Base-by-base conservation (phyloP, 495 filamentous ascomycete species). In the Xylaria nigripes region DNA sequence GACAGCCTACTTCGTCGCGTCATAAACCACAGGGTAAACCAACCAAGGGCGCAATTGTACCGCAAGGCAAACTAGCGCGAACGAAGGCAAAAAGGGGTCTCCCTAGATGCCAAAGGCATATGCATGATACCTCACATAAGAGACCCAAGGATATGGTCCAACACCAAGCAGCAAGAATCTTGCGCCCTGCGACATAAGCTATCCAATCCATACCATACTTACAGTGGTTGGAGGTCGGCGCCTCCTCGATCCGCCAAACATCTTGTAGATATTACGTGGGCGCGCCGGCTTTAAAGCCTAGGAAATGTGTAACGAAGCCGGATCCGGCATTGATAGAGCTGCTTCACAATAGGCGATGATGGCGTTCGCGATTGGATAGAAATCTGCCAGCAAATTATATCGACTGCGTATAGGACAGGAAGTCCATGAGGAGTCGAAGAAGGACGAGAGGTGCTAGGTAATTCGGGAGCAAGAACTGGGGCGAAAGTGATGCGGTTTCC, bases 171-270 rank as follows among this genome's bases (percentile, higher is more conserved):
- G 13, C 32, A 36, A 30, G 27, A 10, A 30, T 10, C 10, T 30
- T n/a, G 32, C 21, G n/a, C 21, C 16, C 22, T 30, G 3, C 16
- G 9, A 51, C 25, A 30, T 51, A 22, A 12, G 38, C 36, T 3
- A 30, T 23, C 16, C 18, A 12, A 6, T 7, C 2, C 5, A 34
- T 42, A 45, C 23, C 1, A 12, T 63, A 73, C 73, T 72, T 75
- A 76, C 73, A 66, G 62, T 67, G 59, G 68, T 64, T 21, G 71
- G 69, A 51, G 66, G 63, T 40, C 72, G 69, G 60, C 74, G 71
- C 60, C 66, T 70, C 61, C 71, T 68, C 55, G 71, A 71, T 55
- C 63, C 51, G 57, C 57, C 68, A 63, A 76, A 76, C 73, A 76
- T 76, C 36, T 53, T 70, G 58, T 50, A 53, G 57, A 49, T 9